phyloP scores from a whole-genome alignment of 768 basidiomycete genomes.

The Trametes elegans region DNA sequence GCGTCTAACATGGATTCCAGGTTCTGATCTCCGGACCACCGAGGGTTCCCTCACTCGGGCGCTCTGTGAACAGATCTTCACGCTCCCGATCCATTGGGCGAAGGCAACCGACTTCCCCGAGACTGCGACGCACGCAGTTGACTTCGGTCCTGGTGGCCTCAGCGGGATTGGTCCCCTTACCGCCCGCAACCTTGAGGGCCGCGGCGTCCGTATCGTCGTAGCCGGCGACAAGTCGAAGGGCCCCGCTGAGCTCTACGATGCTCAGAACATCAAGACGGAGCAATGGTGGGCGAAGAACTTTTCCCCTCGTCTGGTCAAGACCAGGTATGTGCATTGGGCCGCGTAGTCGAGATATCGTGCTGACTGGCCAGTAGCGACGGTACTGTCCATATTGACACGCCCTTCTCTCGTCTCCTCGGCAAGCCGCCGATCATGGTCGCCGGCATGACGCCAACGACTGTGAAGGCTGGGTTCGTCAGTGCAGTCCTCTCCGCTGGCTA shows the following conservation, averaged over 20 bases:
- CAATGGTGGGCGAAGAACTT: slow-evolving; percentile 92
- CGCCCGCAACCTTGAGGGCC: slow-evolving; percentile 87
- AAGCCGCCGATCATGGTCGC: slow-evolving; percentile 99
- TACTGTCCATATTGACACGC: slow-evolving; percentile 88
- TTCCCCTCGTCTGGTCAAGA: slow-evolving; percentile 82
- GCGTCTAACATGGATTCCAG: slow-evolving; percentile 38
- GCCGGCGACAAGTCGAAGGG: slow-evolving; percentile 90
- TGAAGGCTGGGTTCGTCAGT: slow-evolving; percentile 91
- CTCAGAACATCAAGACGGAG: slow-evolving; percentile 65
- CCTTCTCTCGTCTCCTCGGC: slow-evolving; percentile 92
- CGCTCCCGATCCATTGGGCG: slow-evolving; percentile 88
- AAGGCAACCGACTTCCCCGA: slow-evolving; percentile 88
- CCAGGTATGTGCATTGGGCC: slow-evolving; percentile 61
- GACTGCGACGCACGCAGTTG: slow-evolving; percentile 89
- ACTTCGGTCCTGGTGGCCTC: slow-evolving; percentile 94
- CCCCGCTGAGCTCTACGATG: slow-evolving; percentile 80
- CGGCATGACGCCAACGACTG: slow-evolving; percentile 98
- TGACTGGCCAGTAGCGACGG: slow-evolving; percentile 68
- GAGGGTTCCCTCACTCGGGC: slow-evolving; percentile 79
- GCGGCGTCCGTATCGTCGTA: slow-evolving; percentile 87
- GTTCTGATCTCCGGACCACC: slow-evolving; percentile 75
- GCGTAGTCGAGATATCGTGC: background rate
- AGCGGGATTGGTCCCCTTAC: slow-evolving; percentile 93
- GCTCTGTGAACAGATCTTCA: slow-evolving; percentile 92
- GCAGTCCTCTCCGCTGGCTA: slow-evolving; percentile 92